Evolutionary conservation across 257 asterid genomes (phyloP).

Genomic region (Euphrasia confusa): DNA sequence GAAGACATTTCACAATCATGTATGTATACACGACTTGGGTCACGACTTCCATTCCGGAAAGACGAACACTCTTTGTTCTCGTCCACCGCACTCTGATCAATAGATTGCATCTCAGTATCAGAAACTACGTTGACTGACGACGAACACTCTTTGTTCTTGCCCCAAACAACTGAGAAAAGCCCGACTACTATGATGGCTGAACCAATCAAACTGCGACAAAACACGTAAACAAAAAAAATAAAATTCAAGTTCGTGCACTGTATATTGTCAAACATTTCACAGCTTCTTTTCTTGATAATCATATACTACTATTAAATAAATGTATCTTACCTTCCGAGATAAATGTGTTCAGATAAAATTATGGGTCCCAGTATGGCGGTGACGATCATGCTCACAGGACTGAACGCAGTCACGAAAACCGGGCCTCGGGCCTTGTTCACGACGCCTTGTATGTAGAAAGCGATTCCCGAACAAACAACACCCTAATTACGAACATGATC

Average conservation of each 20-base stretch:
- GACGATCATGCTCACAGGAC: slow-evolving; percentile 70
- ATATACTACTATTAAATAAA: not conserved
- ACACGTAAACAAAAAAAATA: not conserved
- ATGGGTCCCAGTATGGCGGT: slow-evolving; percentile 69
- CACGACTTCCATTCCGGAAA: slow-evolving; percentile 24
- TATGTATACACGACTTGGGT: not conserved
- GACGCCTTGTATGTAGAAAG: slow-evolving; percentile 66
- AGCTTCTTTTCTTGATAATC: no score
- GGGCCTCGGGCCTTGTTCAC: slow-evolving; percentile 71
- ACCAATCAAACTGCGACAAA: slow-evolving; percentile 51
- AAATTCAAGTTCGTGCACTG: no score
- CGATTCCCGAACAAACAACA: slow-evolving; percentile 78
- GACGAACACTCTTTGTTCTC: slow-evolving; percentile 1
- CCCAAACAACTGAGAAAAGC: slow-evolving; percentile 76
- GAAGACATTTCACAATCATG: no score
- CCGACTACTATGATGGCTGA: slow-evolving; percentile 68
- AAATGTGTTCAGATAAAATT: slow-evolving; percentile 60
- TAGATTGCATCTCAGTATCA: slow-evolving; percentile 18
- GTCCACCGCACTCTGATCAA: slow-evolving; percentile 39
- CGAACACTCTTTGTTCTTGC: slow-evolving; percentile 58
- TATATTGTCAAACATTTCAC: no score
- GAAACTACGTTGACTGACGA: slow-evolving; percentile 14
- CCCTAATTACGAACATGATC: slow-evolving; percentile 37
- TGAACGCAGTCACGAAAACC: slow-evolving; percentile 77
- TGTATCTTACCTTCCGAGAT: slow-evolving; percentile 57